phyloP scores from a whole-genome alignment of 75 land plant species.

The Adiantum capillusveneris region DNA sequence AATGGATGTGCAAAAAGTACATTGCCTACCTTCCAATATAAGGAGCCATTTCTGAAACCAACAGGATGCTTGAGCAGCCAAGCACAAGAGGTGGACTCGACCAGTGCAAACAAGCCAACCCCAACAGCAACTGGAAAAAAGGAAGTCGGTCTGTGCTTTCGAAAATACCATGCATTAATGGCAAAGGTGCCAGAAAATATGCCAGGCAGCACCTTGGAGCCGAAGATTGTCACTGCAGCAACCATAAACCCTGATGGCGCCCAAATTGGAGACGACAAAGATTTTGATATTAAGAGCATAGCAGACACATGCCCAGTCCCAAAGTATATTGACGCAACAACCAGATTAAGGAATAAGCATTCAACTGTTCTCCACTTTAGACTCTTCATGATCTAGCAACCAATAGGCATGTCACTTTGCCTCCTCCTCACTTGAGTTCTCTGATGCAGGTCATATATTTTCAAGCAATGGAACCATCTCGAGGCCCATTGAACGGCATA shows the following conservation, averaged over 20 bases:
- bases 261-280: conserved; percentile 33
- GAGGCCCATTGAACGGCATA: too few relatives aligned
- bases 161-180: conserved; percentile 36
- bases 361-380: background rate
- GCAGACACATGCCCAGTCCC: conserved; percentile 22
- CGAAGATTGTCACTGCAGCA: conserved; percentile 28
- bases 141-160: background rate
- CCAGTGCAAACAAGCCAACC: conserved; percentile 22
- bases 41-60: conserved; percentile 7
- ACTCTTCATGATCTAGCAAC: background rate
- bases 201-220: conserved; percentile 25
- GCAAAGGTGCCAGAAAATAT: conserved; percentile 27
- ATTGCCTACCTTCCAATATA: conserved; percentile 1
- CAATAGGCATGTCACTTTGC: too few relatives aligned
- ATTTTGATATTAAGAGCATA: conserved; percentile 16
- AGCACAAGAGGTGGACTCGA: conserved; percentile 30
- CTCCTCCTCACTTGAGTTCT: too few relatives aligned
- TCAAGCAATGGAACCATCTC: too few relatives aligned
- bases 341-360: conserved; percentile 17
- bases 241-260: conserved; percentile 38
- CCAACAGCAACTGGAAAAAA: conserved; percentile 11
- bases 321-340: conserved; percentile 19
- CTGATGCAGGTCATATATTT: too few relatives aligned
- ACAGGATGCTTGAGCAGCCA: conserved; percentile 39
- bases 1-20: too few relatives aligned